Base-by-base conservation (phyloP, 805 yeast genomes). In the Yamadazyma endophytica region DNA sequence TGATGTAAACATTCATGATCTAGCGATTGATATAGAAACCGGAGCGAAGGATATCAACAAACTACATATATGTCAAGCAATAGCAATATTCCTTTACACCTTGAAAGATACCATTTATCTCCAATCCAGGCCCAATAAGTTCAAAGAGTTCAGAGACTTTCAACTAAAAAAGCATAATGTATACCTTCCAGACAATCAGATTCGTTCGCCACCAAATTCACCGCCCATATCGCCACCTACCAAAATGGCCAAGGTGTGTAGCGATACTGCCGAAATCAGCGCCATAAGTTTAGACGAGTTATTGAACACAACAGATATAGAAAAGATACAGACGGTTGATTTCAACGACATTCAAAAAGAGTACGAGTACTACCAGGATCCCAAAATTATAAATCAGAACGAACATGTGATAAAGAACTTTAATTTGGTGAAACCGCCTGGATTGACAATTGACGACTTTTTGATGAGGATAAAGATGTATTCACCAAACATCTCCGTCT, bases 401-500 rank as follows among this genome's bases (percentile, higher is more conserved):
- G 40, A 42, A 17, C 61, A 52, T 34, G 47, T 64, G 4, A 32
- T 57, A 32, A 55, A 52, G 36, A 30, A 46, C 2, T 65, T 65
- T 34, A 54, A 58, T 29, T 47, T 65, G 20, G 47, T 59, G 13
- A 52, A 56, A 28, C 44, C 54, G 6, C 71, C 71, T 2, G 46
- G 58, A 7, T 33, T 64, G 17, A 33, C 59, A n/a, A 43, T 63
- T 11, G 58, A 50, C 24, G 53, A 61, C 26, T 65, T 60, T 40
- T 44, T 65, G 20, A 34, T 49, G 15, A 45, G 71, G 19, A 60
- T 65, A 24, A 54, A 56, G 32, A 61, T 64, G 4, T 65, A 64
- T 41, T 58, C 66, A 26, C 49, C 68, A 3, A 52, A 67, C 13
- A 56, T 59, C 8, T 61, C 70, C 5, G 62, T 61, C 3, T 46